Evolutionary conservation across 2,329 filamentous ascomycete genomes (phyloP).

Genomic region (Bipolaris gigantea): DNA sequence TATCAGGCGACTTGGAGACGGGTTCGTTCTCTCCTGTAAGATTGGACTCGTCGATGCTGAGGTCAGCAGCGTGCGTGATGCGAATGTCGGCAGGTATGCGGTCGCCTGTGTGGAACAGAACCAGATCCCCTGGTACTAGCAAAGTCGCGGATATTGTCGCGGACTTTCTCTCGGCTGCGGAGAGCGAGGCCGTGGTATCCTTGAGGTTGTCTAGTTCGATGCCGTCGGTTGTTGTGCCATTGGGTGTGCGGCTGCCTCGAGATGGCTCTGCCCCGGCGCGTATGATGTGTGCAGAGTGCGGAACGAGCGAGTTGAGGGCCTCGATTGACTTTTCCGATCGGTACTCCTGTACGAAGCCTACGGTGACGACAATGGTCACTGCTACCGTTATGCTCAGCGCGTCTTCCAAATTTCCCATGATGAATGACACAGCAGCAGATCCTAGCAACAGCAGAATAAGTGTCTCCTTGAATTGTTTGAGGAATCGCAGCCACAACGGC

Average conservation of each 20-base stretch:
- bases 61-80: slow-evolving; percentile 84
- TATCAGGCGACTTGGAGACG: slow-evolving; percentile 73
- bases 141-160: slow-evolving; percentile 84
- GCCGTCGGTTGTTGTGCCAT: slow-evolving; percentile 28
- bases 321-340: slow-evolving; percentile 96
- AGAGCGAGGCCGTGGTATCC: slow-evolving; percentile 62
- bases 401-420: slow-evolving; percentile 93
- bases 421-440: slow-evolving; percentile 82
- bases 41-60: slow-evolving; percentile 96
- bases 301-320: slow-evolving; percentile 88
- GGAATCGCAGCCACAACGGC: slow-evolving; percentile 89
- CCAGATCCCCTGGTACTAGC: slow-evolving; percentile 88
- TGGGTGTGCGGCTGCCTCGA: slow-evolving; percentile 22
- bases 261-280: slow-evolving; percentile 50
- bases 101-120: slow-evolving; percentile 93
- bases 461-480: slow-evolving; percentile 96
- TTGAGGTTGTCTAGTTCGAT: slow-evolving; percentile 55
- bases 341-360: slow-evolving; percentile 97
- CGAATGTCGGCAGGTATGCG: slow-evolving; percentile 95
- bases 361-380: slow-evolving; percentile 93
- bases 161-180: slow-evolving; percentile 70
- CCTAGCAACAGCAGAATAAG: slow-evolving; percentile 88
- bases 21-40: slow-evolving; percentile 96
- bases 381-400: slow-evolving; percentile 93
- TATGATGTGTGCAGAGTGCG: slow-evolving; percentile 94